phyloP scores from a whole-genome alignment of 805 yeast species.

The Kluyveromyces starmeri region DNA sequence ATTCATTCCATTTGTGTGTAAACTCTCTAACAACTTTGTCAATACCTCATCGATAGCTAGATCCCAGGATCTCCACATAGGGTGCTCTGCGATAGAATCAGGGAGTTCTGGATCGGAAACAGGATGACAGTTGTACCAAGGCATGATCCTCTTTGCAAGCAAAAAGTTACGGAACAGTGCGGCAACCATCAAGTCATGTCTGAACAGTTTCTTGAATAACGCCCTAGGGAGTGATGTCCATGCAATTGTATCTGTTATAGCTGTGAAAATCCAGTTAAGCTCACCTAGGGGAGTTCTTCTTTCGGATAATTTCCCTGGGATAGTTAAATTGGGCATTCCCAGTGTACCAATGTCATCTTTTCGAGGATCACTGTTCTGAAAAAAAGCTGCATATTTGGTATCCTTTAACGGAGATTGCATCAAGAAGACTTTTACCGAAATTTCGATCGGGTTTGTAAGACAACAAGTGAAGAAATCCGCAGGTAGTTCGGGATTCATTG shows the following conservation, averaged over 20 bases:
- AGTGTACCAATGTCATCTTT: conserved; percentile 14
- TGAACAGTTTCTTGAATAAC: conserved; percentile 76
- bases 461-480: conserved; percentile 96
- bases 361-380: conserved; percentile 28
- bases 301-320: conserved; percentile 88
- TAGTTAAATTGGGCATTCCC: conserved; percentile 39
- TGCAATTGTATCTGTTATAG: conserved; percentile 95
- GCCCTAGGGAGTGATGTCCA: conserved; percentile 90
- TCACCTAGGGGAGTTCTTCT: conserved; percentile 94
- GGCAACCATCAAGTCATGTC: conserved; percentile 95
- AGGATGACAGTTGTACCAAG: conserved; percentile 87
- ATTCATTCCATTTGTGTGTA: conserved; percentile 29
- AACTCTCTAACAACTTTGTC: conserved; percentile 49
- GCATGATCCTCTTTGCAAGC: conserved; percentile 89
- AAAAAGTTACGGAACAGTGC: conserved; percentile 89
- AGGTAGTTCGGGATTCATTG: conserved; percentile 90
- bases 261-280: conserved; percentile 94
- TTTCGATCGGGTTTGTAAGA: conserved; percentile 90
- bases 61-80: conserved; percentile 99
- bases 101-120: conserved; percentile 91
- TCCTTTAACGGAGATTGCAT: conserved; percentile 64
- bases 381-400: conserved; percentile 33
- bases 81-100: conserved; percentile 66
- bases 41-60: conserved; percentile 91
- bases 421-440: conserved; percentile 84